Evolutionary conservation across 1,284 basidiomycete genomes (phyloP).

Genomic region (Puccinia triticina): DNA sequence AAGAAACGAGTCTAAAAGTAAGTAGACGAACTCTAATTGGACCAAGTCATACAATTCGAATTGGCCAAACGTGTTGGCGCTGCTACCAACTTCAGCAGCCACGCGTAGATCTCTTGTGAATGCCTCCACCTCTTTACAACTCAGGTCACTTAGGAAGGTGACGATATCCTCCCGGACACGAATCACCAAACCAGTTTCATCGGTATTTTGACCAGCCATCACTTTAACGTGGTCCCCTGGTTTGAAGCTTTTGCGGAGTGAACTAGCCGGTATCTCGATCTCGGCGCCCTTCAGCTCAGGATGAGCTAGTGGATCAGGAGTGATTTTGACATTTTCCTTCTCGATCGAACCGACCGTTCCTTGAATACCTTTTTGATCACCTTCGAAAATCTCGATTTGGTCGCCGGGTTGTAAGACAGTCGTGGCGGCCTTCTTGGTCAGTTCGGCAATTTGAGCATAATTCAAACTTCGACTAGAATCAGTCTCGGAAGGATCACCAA

Average conservation of each 20-base stretch:
- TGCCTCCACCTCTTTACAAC: conserved; percentile 91
- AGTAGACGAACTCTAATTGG: conserved; percentile 79
- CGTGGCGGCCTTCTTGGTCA: conserved; percentile 80
- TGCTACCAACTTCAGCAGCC: conserved; percentile 90
- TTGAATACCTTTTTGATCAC: conserved; percentile 88
- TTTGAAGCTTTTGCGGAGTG: conserved; percentile 92
- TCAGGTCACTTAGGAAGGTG: conserved; percentile 96
- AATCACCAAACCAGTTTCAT: conserved; percentile 94
- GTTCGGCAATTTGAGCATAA: conserved; percentile 81
- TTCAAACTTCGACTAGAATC: conserved; percentile 65
- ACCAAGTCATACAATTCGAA: conserved; percentile 96
- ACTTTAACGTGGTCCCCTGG: conserved; percentile 99
- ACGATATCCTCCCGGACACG: conserved; percentile 77
- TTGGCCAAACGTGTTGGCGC: conserved; percentile 83
- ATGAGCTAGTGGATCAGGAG: conserved; percentile 66
- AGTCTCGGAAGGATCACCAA: conserved; percentile 62
- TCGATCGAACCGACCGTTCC: conserved; percentile 88
- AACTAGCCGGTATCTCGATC: conserved; percentile 78
- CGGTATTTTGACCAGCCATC: conserved; percentile 88
- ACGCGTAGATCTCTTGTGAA: conserved; percentile 97
- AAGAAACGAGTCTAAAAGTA: neutral
- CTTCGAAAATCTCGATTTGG: conserved; percentile 95
- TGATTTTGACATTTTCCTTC: conserved; percentile 72
- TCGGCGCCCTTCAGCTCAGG: conserved; percentile 68
- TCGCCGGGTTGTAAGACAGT: conserved; percentile 94